Base-by-base conservation (phyloP, 768 basidiomycete genomes). In the Sistotremastrum suecicum region DNA sequence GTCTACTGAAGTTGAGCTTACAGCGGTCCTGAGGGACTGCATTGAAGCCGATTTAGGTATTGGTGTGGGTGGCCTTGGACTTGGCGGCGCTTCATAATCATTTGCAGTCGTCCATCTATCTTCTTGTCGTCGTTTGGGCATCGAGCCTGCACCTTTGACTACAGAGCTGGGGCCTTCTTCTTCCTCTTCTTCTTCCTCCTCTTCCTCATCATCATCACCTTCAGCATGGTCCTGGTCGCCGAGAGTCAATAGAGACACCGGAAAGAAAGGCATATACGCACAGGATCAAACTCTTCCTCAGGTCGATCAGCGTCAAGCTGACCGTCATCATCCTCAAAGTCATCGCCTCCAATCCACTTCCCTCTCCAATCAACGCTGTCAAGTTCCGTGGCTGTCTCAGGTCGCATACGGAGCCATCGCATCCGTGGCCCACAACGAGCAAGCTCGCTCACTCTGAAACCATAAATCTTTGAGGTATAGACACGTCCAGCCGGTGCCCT, bases 351-450 rank as follows among this genome's bases (percentile, higher is more conserved):
- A 50, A 87, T 77, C 88, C 90, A 97, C 42, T 84, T 67, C 5
- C 92, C 92, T 48, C 84, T 73, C 78, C 81, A 89, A 60, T 95
- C 92, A 32, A 95, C 91, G 56, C 72, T 67, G 53, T 91, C 88
- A 55, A 97, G 62, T 54, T 92, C 88, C 45, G 75, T 74, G 1
- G 79, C 72, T 48, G 70, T 78, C 60, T 83, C 79, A 33, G 94
- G 94, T 48, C 94, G 70, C 61, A 90, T 61, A 45, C 95, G 72
- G 61, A 98, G 62, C 95, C 95, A 99, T 56, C 83, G 81, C 92
- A 99, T 98, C 48, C 95, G 72, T 9, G 95, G 95, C 4, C 95
- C 95, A 54, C 78, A 86, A 61, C 89, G 85, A 7, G 95, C 90
- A 43, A 87, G 71, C 61, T 99, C 95, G 58, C 83, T 91, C 30